Base-by-base conservation (phyloP, 2,329 filamentous ascomycete genomes). In the Lomentospora prolificans region DNA sequence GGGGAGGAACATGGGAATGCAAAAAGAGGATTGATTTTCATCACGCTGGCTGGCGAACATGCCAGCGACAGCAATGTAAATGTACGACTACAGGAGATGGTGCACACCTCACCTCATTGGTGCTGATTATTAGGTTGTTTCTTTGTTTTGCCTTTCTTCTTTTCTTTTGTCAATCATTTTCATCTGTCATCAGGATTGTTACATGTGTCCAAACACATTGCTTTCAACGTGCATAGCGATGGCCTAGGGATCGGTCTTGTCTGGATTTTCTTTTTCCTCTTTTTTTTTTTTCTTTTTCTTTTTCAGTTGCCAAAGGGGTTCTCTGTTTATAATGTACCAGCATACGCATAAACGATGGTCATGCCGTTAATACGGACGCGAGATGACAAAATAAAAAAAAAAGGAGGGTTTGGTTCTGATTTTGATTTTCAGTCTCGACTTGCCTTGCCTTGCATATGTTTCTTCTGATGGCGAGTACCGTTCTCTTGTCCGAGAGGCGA, bases 161-260 rank as follows among this genome's bases (percentile, higher is more conserved):
- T 64, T 59, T 51, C 48, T 24, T 41, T 31, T 39, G 44, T 58
- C 36, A 53, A 28, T 30, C 56, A 54, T 55, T 41, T 55, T 57
- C 59, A 44, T 56, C 55, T 57, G 57, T 57, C 60, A 62, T 63
- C 57, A 31, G 41, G 33, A 36, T 46, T 52, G 36, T 60, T 28
- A 53, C 57, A 33, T 57, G 46, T 60, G 44, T 57, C 25, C 57
- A 56, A 6, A 58, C 58, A 55, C 57, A 50, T 51, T 48, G 55
- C 30, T 36, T 58, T 56, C 25, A 33, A 51, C n/a, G 7, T 57
- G 50, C 50, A 44, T 55, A 55, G 51, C 33, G 39, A 48, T 55
- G 33, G 33, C 25, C 50, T 48, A 55, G 50, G 50, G 28, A 53
- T 53, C 33, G 51, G 53, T 30, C 53, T 25, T 7, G 12, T 25